Evolutionary conservation across 2,329 filamentous ascomycete genomes (phyloP).

Genomic region (Sarocladiaceae sp.): DNA sequence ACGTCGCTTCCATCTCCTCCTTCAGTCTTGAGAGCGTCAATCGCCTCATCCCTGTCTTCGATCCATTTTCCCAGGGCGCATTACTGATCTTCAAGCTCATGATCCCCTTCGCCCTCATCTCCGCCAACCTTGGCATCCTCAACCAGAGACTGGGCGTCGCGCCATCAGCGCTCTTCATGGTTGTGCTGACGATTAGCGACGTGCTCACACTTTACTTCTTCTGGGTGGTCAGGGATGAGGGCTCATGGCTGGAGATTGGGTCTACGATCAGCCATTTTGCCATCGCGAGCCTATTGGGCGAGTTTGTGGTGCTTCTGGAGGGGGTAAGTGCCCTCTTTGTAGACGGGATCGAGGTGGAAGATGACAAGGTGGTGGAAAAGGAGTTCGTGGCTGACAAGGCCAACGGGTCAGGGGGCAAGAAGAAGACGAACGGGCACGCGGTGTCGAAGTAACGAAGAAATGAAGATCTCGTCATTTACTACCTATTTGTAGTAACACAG

Average conservation of each 20-base stretch:
- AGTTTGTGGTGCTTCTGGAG: constrained; percentile 86
- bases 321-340: constrained; percentile 79
- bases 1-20: constrained; percentile 86
- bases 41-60: constrained; percentile 84
- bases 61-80: constrained; percentile 85
- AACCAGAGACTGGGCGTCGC: constrained; percentile 79
- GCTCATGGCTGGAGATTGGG: constrained; percentile 95
- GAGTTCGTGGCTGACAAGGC: background rate
- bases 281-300: constrained; percentile 82
- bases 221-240: constrained; percentile 94
- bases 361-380: constrained; percentile 7
- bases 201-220: constrained; percentile 94
- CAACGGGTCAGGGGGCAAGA: background rate
- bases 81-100: constrained; percentile 84
- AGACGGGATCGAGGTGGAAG: constrained; percentile 64
- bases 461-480: no score
- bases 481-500: no score
- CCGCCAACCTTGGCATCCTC: constrained; percentile 87
- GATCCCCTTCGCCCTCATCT: constrained; percentile 88
- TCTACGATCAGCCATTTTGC: constrained; percentile 94
- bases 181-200: constrained; percentile 87
- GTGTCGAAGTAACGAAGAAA: background rate
- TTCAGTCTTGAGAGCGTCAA: constrained; percentile 89
- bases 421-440: constrained; percentile 2
- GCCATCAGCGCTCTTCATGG: constrained; percentile 86